These are phyloP conservation scores for Pythium biforme DNA, from an alignment of 352 stramenopile species.

Conservation along the genomic window DNA sequence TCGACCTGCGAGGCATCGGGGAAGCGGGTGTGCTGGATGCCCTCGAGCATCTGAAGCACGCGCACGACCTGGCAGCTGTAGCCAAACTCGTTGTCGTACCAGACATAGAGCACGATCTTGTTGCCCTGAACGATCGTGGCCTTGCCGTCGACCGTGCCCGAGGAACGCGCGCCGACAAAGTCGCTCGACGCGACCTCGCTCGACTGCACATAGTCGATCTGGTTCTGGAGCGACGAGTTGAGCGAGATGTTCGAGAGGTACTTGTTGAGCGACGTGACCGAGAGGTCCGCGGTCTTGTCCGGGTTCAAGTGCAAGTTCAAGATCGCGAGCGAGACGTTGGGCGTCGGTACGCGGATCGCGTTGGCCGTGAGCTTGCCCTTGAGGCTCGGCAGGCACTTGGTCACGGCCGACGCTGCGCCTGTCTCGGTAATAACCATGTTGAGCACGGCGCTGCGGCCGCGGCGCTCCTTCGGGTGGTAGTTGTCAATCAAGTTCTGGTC, in stretches of 20 bases:
- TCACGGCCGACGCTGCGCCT: conserved; percentile 74
- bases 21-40: conserved; percentile 74
- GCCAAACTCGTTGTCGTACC: conserved; percentile 92
- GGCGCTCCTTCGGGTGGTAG: conserved; percentile 87
- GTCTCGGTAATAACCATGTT: conserved; percentile 92
- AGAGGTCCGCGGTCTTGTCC: conserved; percentile 52
- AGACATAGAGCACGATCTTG: conserved; percentile 87
- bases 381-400: conserved; percentile 91
- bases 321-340: conserved; percentile 98
- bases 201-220: conserved; percentile 88
- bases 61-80: conserved; percentile 88
- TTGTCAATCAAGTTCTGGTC: conserved; percentile 90
- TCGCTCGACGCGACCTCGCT: conserved; percentile 80
- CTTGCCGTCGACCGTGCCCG: conserved; percentile 79
- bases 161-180: conserved; percentile 76
- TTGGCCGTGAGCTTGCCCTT: conserved; percentile 98
- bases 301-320: conserved; percentile 93
- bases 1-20: conserved; percentile 63
- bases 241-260: conserved; percentile 81
- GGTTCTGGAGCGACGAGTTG: conserved; percentile 83
- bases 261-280: conserved; percentile 69
- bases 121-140: conserved; percentile 84
- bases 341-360: conserved; percentile 97
- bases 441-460: conserved; percentile 79
- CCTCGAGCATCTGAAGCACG: conserved; percentile 77